A percentile compares a stretch with the other conserved stretches of the same genome.
phyloP scores from a whole-genome alignment of 495 filamentous ascomycete genomes.

The Penicillium atrosanguineum region DNA sequence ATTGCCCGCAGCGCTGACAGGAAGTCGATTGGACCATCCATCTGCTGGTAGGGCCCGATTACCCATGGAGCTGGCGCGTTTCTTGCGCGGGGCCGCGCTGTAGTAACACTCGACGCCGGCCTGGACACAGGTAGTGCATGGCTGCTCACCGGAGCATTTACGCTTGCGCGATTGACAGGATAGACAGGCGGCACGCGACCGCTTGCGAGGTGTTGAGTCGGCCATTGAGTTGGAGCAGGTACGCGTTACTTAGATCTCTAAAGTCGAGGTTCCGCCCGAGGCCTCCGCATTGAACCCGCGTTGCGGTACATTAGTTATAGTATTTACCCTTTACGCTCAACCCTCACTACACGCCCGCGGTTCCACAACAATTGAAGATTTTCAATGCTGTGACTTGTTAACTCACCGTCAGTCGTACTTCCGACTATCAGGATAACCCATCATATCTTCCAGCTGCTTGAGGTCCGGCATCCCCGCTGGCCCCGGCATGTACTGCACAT shows the following conservation, averaged over 20 bases:
- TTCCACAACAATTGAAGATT: not conserved
- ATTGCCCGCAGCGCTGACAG: conserved; percentile 4
- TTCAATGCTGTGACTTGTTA: not conserved
- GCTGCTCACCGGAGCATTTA: conserved; percentile 52
- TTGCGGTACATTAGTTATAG: not conserved
- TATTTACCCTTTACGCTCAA: not conserved
- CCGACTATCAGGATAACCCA: conserved; percentile 32
- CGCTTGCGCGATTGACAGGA: conserved; percentile 53
- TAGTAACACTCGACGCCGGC: conserved; percentile 50
- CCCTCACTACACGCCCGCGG: not conserved
- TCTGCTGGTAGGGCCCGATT: conserved; percentile 12
- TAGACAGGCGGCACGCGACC: conserved; percentile 48
- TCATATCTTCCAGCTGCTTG: conserved; percentile 24
- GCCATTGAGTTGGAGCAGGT: conserved; percentile 19
- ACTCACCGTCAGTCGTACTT: conserved; percentile 17
- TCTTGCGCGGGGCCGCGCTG: conserved; percentile 34
- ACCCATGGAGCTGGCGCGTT: conserved; percentile 19
- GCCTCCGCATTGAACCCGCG: not conserved
- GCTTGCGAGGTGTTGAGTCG: conserved; percentile 37
- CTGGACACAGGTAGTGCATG: conserved; percentile 50
- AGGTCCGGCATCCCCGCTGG: conserved; percentile 38
- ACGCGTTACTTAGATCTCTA: not conserved
- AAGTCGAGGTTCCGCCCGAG: not conserved
- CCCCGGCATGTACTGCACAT: conserved; percentile 35
- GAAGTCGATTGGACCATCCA: conserved; percentile 6